Evolutionary conservation across 805 yeast genomes (phyloP).

Genomic region (Groenewaldozyma salmanticensis): DNA sequence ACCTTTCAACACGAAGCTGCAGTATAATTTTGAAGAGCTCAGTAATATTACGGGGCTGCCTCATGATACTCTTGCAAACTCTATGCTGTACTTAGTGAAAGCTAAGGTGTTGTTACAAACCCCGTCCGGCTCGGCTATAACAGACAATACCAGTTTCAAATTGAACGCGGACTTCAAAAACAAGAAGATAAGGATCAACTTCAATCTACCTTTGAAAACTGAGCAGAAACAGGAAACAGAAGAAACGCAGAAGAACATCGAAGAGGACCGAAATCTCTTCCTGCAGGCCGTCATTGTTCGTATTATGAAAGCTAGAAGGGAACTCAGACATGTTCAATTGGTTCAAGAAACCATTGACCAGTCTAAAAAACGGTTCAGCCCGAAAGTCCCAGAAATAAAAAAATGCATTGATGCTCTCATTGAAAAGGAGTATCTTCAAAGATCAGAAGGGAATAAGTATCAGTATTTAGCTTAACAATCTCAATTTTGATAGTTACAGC

Average conservation of each 20-base stretch:
- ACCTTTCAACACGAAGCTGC: constrained; percentile 66
- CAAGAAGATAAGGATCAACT: constrained; percentile 73
- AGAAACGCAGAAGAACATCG: constrained; percentile 70
- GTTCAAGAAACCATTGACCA: constrained; percentile 84
- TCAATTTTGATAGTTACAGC: background rate
- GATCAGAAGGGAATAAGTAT: constrained; percentile 66
- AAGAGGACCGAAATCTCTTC: constrained; percentile 75
- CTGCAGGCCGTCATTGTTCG: constrained; percentile 91
- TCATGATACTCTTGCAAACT: constrained; percentile 56
- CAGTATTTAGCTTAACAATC: constrained; percentile 62
- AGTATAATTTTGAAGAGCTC: constrained; percentile 52
- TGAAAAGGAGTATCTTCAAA: constrained; percentile 74
- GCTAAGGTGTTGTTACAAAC: constrained; percentile 61
- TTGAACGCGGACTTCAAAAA: constrained; percentile 77
- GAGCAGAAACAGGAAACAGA: constrained; percentile 63
- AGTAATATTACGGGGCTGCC: constrained; percentile 60
- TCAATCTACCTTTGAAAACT: constrained; percentile 44
- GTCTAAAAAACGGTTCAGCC: constrained; percentile 72
- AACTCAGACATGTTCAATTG: constrained; percentile 65
- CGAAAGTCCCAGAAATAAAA: constrained; percentile 79
- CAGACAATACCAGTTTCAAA: constrained; percentile 50
- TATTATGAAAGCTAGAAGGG: constrained; percentile 89
- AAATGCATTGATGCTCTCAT: constrained; percentile 75
- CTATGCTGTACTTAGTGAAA: constrained; percentile 69
- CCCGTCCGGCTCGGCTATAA: constrained; percentile 40